A percentile compares a stretch with the other conserved stretches of the same genome.
These are phyloP conservation scores for Aspergillus sp. DNA, from an alignment of 2,329 filamentous ascomycete species.

Conservation along the genomic window DNA sequence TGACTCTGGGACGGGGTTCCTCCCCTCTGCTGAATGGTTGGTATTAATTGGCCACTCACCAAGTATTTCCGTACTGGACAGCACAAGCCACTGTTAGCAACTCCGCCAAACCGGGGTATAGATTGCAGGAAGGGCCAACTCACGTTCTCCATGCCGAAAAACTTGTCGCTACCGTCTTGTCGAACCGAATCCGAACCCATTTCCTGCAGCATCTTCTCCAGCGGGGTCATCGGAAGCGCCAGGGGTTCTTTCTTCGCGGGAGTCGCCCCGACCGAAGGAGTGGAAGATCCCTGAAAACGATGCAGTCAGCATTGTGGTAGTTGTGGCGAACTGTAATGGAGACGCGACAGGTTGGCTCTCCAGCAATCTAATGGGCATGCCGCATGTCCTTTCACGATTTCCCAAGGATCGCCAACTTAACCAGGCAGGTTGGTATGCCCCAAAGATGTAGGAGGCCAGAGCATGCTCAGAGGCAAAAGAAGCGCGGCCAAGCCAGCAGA, in stretches of 20 bases:
- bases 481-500: conserved; percentile 11
- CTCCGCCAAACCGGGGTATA: background rate
- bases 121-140: conserved; percentile 41
- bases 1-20: background rate
- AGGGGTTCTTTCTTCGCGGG: conserved; percentile 62
- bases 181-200: conserved; percentile 80
- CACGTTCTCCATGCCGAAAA: conserved; percentile 98
- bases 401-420: background rate
- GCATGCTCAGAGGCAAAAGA: conserved; percentile 3
- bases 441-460: background rate
- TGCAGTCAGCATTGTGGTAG: conserved; percentile 20
- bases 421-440: background rate
- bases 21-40: background rate
- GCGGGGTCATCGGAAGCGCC: conserved; percentile 57
- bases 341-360: background rate
- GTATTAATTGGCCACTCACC: conserved; percentile 59
- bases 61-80: conserved; percentile 89
- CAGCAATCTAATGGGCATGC: background rate
- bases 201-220: conserved; percentile 77
- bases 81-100: conserved; percentile 22
- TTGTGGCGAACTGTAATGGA: background rate
- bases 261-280: conserved; percentile 47
- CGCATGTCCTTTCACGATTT: background rate
- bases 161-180: conserved; percentile 91
- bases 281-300: conserved; percentile 47